Base-by-base conservation (phyloP, 352 stramenopile genomes). In the Phytophthora cactorum region DNA sequence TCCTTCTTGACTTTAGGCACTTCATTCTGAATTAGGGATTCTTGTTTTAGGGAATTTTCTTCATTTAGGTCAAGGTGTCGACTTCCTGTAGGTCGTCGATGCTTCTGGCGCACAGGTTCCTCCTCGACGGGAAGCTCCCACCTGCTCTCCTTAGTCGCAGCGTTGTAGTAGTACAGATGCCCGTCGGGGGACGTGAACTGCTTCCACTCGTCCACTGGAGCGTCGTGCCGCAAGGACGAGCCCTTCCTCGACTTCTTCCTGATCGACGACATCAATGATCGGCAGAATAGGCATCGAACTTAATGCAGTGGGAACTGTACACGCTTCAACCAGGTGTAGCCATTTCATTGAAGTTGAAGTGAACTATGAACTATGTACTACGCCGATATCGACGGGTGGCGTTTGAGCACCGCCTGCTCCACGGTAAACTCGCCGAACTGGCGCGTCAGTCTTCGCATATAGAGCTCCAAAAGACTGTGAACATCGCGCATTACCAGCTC, bases 401-500 rank as follows among this genome's bases (percentile, higher is more conserved):
- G 71, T 60, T 81, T 77, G 3, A 89, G 52, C 25, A 67, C 50
- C 2, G 78, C 63, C 45, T 83, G 72, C 31, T 89, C 81, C 31
- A 90, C 58, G 1, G 75, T 77, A 61, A 91, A 90, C 45, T 90
- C 83, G 6, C 81, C 83, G 34, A 91, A 91, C 27, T 77, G 69
- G 5, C 72, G 79, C 8, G 83, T 90, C 22, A 82, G 72, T 32
- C 81, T 75, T 28, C 70, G 76, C 27, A 95, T 52, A 60, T 91
- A 95, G 7, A 78, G 60, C 3, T 92, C 81, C 32, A 95, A 63
- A 5, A 95, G 72, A 32, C 59, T 79, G 41, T 93, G 82, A 32
- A 92, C 71, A 44, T 95, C 87, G 27, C 85, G 81, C 81, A 92
- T 89, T 6, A 92, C 79, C 27, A 95, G 66, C 31, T 93, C 83